These are phyloP conservation scores for Colletotrichum musicola DNA, from an alignment of 2,329 filamentous ascomycete genomes.

Conservation along the genomic window DNA sequence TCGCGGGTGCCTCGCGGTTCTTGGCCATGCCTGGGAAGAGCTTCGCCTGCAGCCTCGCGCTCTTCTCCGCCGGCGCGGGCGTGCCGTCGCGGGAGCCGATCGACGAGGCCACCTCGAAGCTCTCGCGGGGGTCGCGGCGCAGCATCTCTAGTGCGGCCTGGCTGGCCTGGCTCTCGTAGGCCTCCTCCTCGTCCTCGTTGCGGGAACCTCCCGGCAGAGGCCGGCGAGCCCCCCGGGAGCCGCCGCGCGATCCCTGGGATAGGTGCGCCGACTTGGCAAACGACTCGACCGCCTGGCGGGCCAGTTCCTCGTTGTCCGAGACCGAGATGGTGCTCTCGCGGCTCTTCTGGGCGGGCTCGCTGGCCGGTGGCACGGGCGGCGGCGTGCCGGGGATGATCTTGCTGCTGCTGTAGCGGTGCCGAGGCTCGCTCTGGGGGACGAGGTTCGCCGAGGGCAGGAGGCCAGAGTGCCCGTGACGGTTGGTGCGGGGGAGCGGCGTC, in stretches of 20 bases:
- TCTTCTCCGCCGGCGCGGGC: conserved; percentile 59
- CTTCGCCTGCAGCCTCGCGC: conserved; percentile 64
- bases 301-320: conserved; percentile 69
- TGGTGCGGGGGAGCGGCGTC: conserved; percentile 72
- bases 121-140: conserved; percentile 68
- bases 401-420: conserved; percentile 56
- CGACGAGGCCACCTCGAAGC: conserved; percentile 63
- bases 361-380: conserved; percentile 55
- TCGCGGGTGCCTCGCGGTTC: conserved; percentile 55
- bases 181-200: conserved; percentile 68
- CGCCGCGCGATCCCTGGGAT: conserved; percentile 46
- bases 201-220: conserved; percentile 42
- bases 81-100: conserved; percentile 58
- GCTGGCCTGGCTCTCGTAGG: conserved; percentile 82
- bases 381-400: conserved; percentile 57
- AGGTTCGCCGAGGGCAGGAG: conserved; percentile 74
- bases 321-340: conserved; percentile 89
- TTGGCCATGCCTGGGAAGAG: conserved; percentile 61
- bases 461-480: conserved; percentile 58
- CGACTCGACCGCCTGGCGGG: conserved; percentile 65
- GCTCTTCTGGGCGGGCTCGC: conserved; percentile 71
- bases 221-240: conserved; percentile 34
- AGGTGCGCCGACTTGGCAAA: conserved; percentile 60
- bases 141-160: conserved; percentile 82
- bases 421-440: conserved; percentile 70